Evolutionary conservation across 495 filamentous ascomycete genomes (phyloP), one percentile per base, ranked within the genome.

Genomic region (Chaetomium fimeti): DNA sequence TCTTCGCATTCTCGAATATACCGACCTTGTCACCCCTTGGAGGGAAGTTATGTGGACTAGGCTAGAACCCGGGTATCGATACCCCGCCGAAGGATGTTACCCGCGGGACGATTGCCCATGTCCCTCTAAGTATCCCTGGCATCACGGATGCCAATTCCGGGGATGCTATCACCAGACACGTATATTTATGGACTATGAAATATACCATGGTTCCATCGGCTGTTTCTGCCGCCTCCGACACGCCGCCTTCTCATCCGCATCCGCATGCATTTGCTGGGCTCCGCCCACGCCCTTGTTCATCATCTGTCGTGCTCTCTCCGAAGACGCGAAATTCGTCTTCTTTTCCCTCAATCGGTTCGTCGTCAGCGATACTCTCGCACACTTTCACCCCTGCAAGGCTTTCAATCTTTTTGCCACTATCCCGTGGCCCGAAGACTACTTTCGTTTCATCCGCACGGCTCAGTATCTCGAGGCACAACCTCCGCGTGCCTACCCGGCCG

Each of bases 201-300:
- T 18, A 18, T 58, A 58, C 45, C 1, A 2, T 5, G 22, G 13
- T 24, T 42, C 38, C 15, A 43, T 58, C 38, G 55, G 55, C 22
- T 58, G 55, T 28, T 58, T 58, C 24, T 58, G 55, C 24, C 55
- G 55, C 22, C 22, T 43, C 28, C 55, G 55, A 28, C 55, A 58
- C 22, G 55, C 55, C 13, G 55, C 38, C 38, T 58, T 58, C 55
- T 58, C 55, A 15, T 42, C 55, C 13, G 6, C 20, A n/a, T 28
- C 22, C 6, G 18, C 22, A 22, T 58, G 55, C 24, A 13, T 22
- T 27, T 58, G 55, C 55, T 58, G 55, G 55, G 36, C 55, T 25
- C 55, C 55, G 55, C 55, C 55, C 12, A 58, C 55, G 20, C 55
- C 55, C 55, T 58, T 58, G 55, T 58, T 58, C 24, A 38, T 58